Base-by-base conservation (phyloP, 2,329 filamentous ascomycete genomes). In the Paecilomyces fulvus region DNA sequence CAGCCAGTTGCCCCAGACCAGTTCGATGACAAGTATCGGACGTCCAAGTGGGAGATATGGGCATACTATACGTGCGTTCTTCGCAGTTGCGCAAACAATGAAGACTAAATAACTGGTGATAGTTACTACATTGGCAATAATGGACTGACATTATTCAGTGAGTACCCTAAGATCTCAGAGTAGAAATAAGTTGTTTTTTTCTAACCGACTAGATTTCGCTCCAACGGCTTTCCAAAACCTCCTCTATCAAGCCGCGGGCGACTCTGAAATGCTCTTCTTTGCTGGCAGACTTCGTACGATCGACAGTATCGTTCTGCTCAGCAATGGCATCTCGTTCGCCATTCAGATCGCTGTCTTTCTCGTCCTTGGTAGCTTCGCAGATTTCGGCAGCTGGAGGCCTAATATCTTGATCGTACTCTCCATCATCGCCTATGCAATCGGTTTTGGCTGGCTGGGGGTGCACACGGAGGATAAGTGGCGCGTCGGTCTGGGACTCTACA, bases 61-160 rank as follows among this genome's bases (percentile, higher is more conserved):
- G 73, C 79, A 48, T 83, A 82, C 65, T 83, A 82, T 67, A 69
- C 72, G 69, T 76, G 69, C 58, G 73, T 73, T 50, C 37, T 54
- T 54, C 25, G 56, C 51, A 51, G 51, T 56, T 30, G 46, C 28
- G 9, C 48, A 37, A 37, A 49, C 46, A 30, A n/a, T 31, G 37
- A 49, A 62, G 58, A 54, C 30, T 50, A 62, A 64, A 61, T 65
- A 67, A 52, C 57, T 59, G 25, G 63, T 63, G 52, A 67, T 59
- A 73, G 73, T 58, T 87, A 87, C 69, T 87, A 87, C 65, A 79
- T 87, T 53, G 85, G 85, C 51, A 82, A 85, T 65, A 87, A 87
- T 67, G 84, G 84, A 5, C 78, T 79, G 59, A 79, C 78, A 8
- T 74, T 81, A 52, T 86, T 85, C 78, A 86, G 71, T 73, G 58